Conservation (phyloP, 805 yeast species). For the Hanseniaspora lachancei region DNA sequence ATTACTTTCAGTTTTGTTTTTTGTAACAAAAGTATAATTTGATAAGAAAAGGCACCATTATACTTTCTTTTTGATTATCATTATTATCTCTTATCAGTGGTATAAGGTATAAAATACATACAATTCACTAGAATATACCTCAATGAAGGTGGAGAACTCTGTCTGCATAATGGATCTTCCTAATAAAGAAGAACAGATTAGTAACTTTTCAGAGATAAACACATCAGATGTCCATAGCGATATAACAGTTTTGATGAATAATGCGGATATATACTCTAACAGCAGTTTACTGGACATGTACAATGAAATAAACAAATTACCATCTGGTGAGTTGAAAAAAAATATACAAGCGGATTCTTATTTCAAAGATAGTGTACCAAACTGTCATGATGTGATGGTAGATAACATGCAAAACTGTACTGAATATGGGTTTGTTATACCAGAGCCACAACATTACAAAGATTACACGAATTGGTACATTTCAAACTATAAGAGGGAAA, state of each 20-base stretch:
- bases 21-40: too few species aligned
- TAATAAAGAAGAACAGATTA: not conserved
- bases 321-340: not conserved
- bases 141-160: not conserved
- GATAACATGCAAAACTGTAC: constrained; percentile 3
- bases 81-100: too few species aligned
- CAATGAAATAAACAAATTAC: not conserved
- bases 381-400: not conserved
- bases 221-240: not conserved
- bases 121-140: too few species aligned
- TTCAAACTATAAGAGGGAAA: not conserved
- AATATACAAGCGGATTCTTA: not conserved
- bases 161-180: not conserved
- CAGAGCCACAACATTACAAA: not conserved
- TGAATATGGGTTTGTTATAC: constrained; percentile 4
- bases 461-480: constrained; percentile 4
- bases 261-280: constrained; percentile 5
- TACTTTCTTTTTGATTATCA: too few species aligned
- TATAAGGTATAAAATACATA: too few species aligned
- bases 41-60: too few species aligned
- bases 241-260: not conserved
- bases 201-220: not conserved
- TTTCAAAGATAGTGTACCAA: not conserved
- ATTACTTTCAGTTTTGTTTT: too few species aligned
- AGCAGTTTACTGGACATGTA: constrained; percentile 10